Evolutionary conservation across 2,329 filamentous ascomycete genomes (phyloP), one percentile per base, ranked within the genome.

Genomic region (Daldinia sp.): DNA sequence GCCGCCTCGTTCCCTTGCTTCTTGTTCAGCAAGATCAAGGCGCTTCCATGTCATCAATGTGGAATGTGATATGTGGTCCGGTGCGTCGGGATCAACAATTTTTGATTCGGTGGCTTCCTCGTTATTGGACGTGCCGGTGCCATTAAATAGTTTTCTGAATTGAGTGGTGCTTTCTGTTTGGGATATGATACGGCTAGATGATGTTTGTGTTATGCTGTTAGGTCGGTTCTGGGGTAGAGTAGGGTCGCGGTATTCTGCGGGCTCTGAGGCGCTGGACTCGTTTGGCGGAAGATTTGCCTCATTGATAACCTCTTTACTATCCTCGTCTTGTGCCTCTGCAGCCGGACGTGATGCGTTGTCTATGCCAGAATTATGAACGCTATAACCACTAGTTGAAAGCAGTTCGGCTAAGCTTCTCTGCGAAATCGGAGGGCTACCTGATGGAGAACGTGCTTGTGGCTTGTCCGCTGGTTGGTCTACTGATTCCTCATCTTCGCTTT

Each of bases 1-100:
- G 0, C 93, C 94, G n/a, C 91, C 92, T 23, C 92, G 84, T 60
- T 83, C 80, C 58, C 82, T 82, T 1, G 92, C 89, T 73, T 93
- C 88, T 34, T 83, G 79, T 72, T 95, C 91, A 0, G 89, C 85
- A 13, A 83, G 74, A 68, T 90, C 87, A 6, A 94, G 79, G 25
- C 77, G 74, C 71, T 83, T 85, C 82, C 82, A 87, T 25, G 77
- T 72, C 23, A 78, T 68, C 13, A 87, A 74, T 27, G 74, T 80
- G 8, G 71, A 66, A 54, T 69, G 75, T 15, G 75, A 59, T 30
- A 79, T 70, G 43, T 58, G 55, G 29, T 75, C 57, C 68, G 72
- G 64, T 71, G 74, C 53, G 69, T 76, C 64, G 19, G 61, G 60
- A 15, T 55, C 64, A 27, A 21, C 55, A 7, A 45, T 39, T 9